These are phyloP conservation scores for Atalantia buxifolia DNA, from an alignment of 345 rosid genomes.

Conservation along the genomic window DNA sequence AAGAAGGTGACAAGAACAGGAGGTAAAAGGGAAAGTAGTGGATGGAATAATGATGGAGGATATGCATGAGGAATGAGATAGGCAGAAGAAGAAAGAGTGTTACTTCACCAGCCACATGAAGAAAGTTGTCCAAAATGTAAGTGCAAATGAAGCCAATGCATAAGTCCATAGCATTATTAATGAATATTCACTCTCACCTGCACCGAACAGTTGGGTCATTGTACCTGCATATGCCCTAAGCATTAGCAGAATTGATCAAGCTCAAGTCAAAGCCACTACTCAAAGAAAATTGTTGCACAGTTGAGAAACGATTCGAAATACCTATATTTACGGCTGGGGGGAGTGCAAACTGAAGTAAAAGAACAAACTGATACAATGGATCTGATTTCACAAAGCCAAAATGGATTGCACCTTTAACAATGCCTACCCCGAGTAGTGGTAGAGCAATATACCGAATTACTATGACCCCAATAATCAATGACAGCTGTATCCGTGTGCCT, in stretches of 20 bases:
- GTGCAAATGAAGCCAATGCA: constrained; percentile 30
- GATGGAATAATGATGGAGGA: neutral
- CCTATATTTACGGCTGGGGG: constrained; percentile 57
- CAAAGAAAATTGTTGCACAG: neutral
- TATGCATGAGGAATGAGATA: neutral
- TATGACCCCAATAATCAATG: constrained; percentile 32
- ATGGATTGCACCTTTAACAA: constrained; percentile 31
- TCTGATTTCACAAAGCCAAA: constrained; percentile 34
- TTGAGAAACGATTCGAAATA: constrained; percentile 5
- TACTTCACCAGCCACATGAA: constrained; percentile 38
- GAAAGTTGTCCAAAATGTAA: constrained; percentile 45
- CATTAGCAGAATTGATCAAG: neutral
- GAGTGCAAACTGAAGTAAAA: constrained; percentile 50
- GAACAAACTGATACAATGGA: constrained; percentile 45
- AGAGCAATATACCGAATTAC: constrained; percentile 29
- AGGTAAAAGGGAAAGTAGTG: neutral
- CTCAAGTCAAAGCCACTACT: neutral
- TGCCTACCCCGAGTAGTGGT: constrained; percentile 33
- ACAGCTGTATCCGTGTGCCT: constrained; percentile 22
- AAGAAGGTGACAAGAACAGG: neutral
- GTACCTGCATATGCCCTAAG: constrained; percentile 27
- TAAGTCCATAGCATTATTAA: constrained; percentile 41
- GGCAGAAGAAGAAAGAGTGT: neutral
- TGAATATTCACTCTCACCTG: constrained; percentile 40
- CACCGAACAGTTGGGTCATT: constrained; percentile 36